Evolutionary conservation across 148 eudicot species (phyloP), one percentile per base, ranked within the genome.

Genomic region (Vaccinium darrowii): DNA sequence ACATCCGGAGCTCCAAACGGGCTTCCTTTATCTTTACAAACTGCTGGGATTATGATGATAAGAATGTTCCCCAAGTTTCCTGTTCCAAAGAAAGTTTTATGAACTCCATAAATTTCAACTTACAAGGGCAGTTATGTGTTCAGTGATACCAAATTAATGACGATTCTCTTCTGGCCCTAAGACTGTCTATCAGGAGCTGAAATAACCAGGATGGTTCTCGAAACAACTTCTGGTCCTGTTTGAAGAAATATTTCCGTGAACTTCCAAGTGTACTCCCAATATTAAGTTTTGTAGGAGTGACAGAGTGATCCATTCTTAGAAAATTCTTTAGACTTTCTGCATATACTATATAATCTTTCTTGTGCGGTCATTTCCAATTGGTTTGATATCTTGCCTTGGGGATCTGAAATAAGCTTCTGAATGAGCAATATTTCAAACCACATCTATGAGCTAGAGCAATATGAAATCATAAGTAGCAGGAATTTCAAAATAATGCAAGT

Each of bases 21-120:
- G 83, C 94, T 94, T 11, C 91, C 95, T 79, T 87, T 93, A 90
- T 96, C 98, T 87, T 93, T 94, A 82, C 99, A 96, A 69, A 94
- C 91, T 77, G 98, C 99, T 67, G 99, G 99, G 71, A 96, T 86
- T 11, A 96, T 91, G 82, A 96, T 96, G 56, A 94, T 80, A 25
- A 86, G 94, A 85, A 96, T 67, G 87, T 92, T 94, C 30, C 98
- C 98, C 89, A 96, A 63, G 87, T 96, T 96, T 27, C 99, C 99
- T 96, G 89, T 86, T 69, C 51, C 51, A 85, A 33, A 19, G 14
- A 10, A 25, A 36, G 18, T 7, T 5, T 14, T 25, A 25, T 11
- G 54, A 54, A 27, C 73, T 72, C 33, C 53, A 13, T 60, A 76
- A 56, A 36, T 53, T 25, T 54, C 18, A 13, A 13, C 74, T 27